Conservation (phyloP, 2,329 filamentous ascomycete genomes). For the Malbranchea cinnamomea region DNA sequence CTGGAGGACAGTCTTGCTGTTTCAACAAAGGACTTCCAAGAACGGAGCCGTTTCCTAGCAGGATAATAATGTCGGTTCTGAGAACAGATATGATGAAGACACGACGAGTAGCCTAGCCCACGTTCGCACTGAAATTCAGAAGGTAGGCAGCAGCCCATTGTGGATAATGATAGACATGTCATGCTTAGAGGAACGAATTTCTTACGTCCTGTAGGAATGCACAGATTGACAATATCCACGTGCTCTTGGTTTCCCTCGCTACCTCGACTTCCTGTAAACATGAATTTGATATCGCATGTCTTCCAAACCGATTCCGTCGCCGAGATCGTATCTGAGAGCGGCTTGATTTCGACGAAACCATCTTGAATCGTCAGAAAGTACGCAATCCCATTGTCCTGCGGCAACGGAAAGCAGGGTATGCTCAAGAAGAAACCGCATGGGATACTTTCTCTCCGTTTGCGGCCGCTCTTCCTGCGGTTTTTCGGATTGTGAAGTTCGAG, state of each 20-base stretch:
- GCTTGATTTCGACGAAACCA: conserved; percentile 64
- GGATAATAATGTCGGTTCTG: too few species aligned
- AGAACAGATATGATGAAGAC: too few species aligned
- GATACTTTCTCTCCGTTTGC: conserved; percentile 46
- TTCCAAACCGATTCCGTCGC: conserved; percentile 75
- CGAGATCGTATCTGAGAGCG: conserved; percentile 61
- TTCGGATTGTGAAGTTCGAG: background rate
- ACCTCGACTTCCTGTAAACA: conserved; percentile 44
- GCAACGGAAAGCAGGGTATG: conserved; percentile 51
- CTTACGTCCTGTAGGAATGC: background rate
- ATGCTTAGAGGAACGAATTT: background rate
- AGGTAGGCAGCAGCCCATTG: too few species aligned
- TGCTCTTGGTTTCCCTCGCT: background rate
- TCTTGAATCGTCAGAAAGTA: conserved; percentile 58
- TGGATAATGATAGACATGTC: too few species aligned
- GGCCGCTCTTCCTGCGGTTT: conserved; percentile 5
- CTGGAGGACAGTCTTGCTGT: too few species aligned
- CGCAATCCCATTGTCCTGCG: conserved; percentile 50
- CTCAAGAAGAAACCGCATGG: conserved; percentile 86
- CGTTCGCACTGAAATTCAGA: too few species aligned
- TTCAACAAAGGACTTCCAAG: too few species aligned
- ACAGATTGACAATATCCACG: background rate
- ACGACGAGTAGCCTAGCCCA: too few species aligned
- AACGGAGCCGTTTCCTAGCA: too few species aligned
- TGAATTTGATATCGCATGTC: conserved; percentile 94